phyloP scores from a whole-genome alignment of 345 rosid genomes.

The Eucalyptus guilfoylei region DNA sequence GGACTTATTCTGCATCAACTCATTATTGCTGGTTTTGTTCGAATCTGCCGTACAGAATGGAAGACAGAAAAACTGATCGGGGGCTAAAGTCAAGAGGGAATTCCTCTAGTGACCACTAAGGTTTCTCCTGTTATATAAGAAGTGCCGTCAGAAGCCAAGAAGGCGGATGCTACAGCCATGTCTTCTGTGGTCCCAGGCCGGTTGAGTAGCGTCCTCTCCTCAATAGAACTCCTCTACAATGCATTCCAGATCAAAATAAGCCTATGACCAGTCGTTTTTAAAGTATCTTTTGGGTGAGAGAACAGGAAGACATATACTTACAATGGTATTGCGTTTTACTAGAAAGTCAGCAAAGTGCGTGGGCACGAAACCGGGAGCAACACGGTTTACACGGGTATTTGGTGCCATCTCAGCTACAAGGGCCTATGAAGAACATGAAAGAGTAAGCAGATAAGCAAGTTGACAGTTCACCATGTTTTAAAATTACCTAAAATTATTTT shows the following conservation, averaged over 20 bases:
- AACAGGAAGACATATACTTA: slow-evolving; percentile 11
- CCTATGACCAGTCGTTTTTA: neutral
- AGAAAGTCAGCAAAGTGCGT: slow-evolving; percentile 61
- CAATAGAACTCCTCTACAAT: slow-evolving; percentile 23
- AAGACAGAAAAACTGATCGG: neutral
- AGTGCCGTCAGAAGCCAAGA: slow-evolving; percentile 72
- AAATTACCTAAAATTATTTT: neutral
- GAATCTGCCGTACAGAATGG: neutral
- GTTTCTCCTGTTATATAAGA: slow-evolving; percentile 74
- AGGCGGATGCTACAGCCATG: slow-evolving; percentile 66
- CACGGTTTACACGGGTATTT: slow-evolving; percentile 57
- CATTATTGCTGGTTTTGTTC: neutral
- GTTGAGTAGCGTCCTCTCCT: slow-evolving; percentile 47
- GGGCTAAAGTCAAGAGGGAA: slow-evolving; percentile 57
- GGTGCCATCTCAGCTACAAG: slow-evolving; percentile 95
- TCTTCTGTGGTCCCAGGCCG: slow-evolving; percentile 62
- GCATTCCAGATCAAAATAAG: neutral
- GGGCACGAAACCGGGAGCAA: slow-evolving; percentile 93
- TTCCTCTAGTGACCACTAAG: slow-evolving; percentile 67
- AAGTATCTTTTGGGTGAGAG: neutral
- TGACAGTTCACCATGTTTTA: neutral
- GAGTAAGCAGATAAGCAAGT: neutral
- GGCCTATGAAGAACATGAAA: slow-evolving; percentile 27
- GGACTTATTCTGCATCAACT: neutral
- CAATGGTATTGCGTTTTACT: slow-evolving; percentile 27